A percentile compares a stretch with the other conserved stretches of the same genome.
These are phyloP conservation scores for Penicillium canescens DNA, from an alignment of 495 filamentous ascomycete species.

Conservation along the genomic window DNA sequence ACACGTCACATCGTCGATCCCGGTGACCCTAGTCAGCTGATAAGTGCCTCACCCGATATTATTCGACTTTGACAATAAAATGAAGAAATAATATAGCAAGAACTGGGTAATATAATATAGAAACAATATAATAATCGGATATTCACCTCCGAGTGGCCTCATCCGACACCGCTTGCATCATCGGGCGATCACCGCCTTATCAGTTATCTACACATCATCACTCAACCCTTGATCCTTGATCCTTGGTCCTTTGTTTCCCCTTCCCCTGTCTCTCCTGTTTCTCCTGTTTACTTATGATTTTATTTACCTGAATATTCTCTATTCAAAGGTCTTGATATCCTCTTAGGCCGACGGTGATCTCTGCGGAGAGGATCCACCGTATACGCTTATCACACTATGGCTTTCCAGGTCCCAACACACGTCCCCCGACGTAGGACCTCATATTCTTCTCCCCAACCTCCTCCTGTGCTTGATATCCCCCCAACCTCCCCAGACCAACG, in stretches of 20 bases:
- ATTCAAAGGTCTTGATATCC: not conserved
- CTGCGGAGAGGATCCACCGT: slow-evolving; percentile 26
- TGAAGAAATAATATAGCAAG: not conserved
- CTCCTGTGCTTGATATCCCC: slow-evolving; percentile 36
- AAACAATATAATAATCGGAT: too few relatives aligned
- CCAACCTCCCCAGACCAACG: slow-evolving; percentile 36
- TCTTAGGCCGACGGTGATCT: slow-evolving; percentile 14
- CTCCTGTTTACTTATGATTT: not conserved
- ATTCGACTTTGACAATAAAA: not conserved
- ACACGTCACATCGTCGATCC: slow-evolving; percentile 11
- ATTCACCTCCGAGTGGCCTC: not conserved
- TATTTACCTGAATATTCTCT: not conserved
- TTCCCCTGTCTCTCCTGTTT: not conserved
- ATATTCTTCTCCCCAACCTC: slow-evolving; percentile 49
- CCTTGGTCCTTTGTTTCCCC: slow-evolving; percentile 8
- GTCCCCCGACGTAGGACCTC: slow-evolving; percentile 60
- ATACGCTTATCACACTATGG: slow-evolving; percentile 55
- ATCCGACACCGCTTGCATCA: slow-evolving; percentile 9
- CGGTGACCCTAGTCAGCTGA: slow-evolving; percentile 7
- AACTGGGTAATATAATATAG: too few relatives aligned
- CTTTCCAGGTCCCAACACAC: slow-evolving; percentile 76
- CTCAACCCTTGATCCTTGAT: not conserved
- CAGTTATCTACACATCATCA: slow-evolving; percentile 9
- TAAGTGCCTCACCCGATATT: not conserved
- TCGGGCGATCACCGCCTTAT: slow-evolving; percentile 5